These are phyloP conservation scores for Seiridium cupressi DNA, from an alignment of 2,329 filamentous ascomycete genomes.

Conservation along the genomic window DNA sequence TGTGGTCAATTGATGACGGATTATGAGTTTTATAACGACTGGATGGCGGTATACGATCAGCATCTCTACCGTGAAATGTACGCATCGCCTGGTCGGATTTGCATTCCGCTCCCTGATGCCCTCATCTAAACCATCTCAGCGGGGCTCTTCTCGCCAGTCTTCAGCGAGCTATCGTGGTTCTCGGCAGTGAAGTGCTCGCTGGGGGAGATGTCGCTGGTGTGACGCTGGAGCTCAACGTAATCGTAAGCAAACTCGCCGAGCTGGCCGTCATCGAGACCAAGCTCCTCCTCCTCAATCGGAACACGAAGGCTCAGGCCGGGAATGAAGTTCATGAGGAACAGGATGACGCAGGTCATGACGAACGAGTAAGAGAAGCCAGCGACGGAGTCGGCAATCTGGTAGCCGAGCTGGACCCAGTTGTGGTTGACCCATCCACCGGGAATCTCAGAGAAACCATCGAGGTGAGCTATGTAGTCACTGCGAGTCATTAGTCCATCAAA, in stretches of 20 bases:
- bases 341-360: conserved; percentile 64
- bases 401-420: conserved; percentile 68
- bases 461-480: conserved; percentile 67
- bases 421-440: conserved; percentile 69
- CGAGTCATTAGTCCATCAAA: too few relatives aligned
- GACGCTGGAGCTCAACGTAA: conserved; percentile 69
- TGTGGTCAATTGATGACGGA: neutral
- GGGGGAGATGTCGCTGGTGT: conserved; percentile 51
- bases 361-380: conserved; percentile 67
- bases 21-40: neutral
- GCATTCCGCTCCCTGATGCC: neutral
- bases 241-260: conserved; percentile 83
- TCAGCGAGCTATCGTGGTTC: conserved; percentile 5
- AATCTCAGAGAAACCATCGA: conserved; percentile 63
- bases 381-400: conserved; percentile 67
- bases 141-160: conserved; percentile 24
- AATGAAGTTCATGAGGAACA: conserved; percentile 69
- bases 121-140: conserved; percentile 14
- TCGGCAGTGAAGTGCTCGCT: conserved; percentile 2
- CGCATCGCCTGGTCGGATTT: neutral
- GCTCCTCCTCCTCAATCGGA: conserved; percentile 64
- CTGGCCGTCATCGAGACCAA: conserved; percentile 71
- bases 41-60: neutral
- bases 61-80: neutral
- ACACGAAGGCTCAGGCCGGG: conserved; percentile 70